Conservation (phyloP, 148 eudicot genomes). For the Amaranthus palmeri region DNA sequence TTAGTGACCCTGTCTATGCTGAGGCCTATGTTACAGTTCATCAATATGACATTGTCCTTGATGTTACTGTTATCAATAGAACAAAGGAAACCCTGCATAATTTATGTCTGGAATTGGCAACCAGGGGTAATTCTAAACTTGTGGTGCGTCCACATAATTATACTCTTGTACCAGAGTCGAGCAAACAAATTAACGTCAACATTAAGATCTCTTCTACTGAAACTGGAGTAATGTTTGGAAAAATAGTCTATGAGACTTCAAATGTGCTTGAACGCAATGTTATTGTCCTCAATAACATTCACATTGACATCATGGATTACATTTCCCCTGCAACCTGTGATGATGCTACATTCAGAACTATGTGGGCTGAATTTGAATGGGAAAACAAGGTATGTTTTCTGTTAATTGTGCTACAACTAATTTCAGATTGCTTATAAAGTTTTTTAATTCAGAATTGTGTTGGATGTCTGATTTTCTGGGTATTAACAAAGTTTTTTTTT, state of each 20-base stretch:
- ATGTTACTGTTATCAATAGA: slow-evolving; percentile 88
- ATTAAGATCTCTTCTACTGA: slow-evolving; percentile 96
- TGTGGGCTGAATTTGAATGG: slow-evolving; percentile 99
- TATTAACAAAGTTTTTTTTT: too few species aligned
- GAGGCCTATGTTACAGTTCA: slow-evolving; percentile 99
- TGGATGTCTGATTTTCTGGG: background rate
- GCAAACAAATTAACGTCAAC: slow-evolving; percentile 91
- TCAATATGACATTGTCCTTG: slow-evolving; percentile 96
- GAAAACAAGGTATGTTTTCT: slow-evolving; percentile 77
- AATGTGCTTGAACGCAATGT: slow-evolving; percentile 91
- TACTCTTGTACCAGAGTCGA: slow-evolving; percentile 87
- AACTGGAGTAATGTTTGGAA: slow-evolving; percentile 91
- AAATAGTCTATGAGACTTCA: slow-evolving; percentile 89
- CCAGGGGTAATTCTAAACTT: slow-evolving; percentile 96
- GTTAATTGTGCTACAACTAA: background rate
- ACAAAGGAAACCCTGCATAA: slow-evolving; percentile 94
- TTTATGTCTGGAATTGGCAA: slow-evolving; percentile 90
- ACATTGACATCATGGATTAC: slow-evolving; percentile 97
- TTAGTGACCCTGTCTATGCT: slow-evolving; percentile 94
- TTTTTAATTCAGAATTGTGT: background rate
- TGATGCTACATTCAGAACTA: slow-evolving; percentile 83
- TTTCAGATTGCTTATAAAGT: background rate
- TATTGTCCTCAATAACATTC: slow-evolving; percentile 94
- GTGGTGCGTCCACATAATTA: slow-evolving; percentile 97
- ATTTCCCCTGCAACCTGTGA: slow-evolving; percentile 90